phyloP scores from a whole-genome alignment of 2,329 filamentous ascomycete genomes.

The Juglanconis oblonga region DNA sequence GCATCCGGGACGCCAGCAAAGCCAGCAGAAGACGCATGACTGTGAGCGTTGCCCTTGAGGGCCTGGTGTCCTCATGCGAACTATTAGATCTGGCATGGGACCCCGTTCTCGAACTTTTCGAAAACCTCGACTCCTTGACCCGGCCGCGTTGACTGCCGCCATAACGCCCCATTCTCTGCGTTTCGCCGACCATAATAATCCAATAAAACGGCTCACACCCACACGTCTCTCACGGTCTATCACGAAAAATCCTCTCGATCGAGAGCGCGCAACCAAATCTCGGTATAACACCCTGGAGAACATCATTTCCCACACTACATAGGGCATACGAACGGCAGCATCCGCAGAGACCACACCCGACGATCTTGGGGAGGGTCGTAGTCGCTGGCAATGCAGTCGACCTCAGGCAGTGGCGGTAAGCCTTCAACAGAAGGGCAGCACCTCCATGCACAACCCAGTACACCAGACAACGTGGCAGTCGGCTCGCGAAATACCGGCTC shows the following conservation, averaged over 20 bases:
- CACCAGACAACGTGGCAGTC: background rate
- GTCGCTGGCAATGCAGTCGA: background rate
- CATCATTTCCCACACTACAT: background rate
- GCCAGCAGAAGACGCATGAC: background rate
- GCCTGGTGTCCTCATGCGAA: slow-evolving; percentile 1
- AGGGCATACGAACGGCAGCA: background rate
- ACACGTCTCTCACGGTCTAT: too few species aligned
- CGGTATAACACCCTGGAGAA: background rate
- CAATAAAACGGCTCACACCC: too few species aligned
- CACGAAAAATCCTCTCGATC: too few species aligned
- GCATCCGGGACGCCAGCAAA: background rate
- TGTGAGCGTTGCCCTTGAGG: background rate
- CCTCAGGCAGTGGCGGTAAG: background rate
- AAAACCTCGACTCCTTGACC: background rate
- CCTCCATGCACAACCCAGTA: background rate
- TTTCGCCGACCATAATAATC: too few species aligned
- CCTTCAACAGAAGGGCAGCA: background rate
- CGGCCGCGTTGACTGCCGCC: too few species aligned
- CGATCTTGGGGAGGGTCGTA: background rate
- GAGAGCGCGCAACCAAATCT: too few species aligned
- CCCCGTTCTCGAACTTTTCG: background rate
- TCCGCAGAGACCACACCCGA: background rate
- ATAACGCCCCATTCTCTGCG: background rate
- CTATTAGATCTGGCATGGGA: background rate
- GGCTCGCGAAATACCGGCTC: background rate